Evolutionary conservation across 106 monocot genomes (phyloP).

Genomic region (Triglochin maritima): DNA sequence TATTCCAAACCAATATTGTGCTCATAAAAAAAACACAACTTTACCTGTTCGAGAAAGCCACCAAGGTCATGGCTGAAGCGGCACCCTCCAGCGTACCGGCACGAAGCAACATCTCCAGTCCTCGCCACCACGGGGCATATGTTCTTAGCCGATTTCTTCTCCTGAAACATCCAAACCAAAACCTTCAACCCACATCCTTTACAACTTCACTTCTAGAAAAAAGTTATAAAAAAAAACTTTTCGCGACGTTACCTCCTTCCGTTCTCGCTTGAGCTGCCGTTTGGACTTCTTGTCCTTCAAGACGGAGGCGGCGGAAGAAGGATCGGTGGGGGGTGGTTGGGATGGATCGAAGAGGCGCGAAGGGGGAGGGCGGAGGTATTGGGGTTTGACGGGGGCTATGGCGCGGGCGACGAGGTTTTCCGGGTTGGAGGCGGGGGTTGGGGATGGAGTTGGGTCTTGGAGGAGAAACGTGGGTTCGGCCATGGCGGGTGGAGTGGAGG

Average conservation of each 20-base stretch:
- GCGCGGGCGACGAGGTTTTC: slow-evolving; percentile 70
- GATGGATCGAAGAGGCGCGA: slow-evolving; percentile 4
- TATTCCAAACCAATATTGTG: no score
- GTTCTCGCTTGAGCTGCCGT: slow-evolving; percentile 80
- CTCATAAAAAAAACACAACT: background rate
- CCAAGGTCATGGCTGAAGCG: slow-evolving; percentile 85
- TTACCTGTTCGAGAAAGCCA: slow-evolving; percentile 67
- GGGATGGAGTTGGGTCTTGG: background rate
- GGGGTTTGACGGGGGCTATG: slow-evolving; percentile 78
- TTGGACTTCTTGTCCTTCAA: slow-evolving; percentile 83
- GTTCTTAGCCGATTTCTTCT: slow-evolving; percentile 48
- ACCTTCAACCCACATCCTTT: background rate
- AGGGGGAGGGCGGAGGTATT: slow-evolving; percentile 60
- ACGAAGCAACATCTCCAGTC: slow-evolving; percentile 39
- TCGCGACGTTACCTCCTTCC: slow-evolving; percentile 37
- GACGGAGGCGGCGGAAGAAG: background rate
- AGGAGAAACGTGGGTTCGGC: background rate
- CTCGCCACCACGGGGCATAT: slow-evolving; percentile 76
- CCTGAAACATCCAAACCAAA: slow-evolving; percentile 23
- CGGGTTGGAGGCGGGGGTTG: slow-evolving; percentile 13
- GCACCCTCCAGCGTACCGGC: slow-evolving; percentile 43
- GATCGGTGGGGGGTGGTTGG: background rate
- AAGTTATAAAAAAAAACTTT: background rate
- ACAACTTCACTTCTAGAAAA: background rate
- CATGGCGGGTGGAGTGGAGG: background rate